Evolutionary conservation across 345 rosid genomes (phyloP), one percentile per base, ranked within the genome.

Genomic region (Passiflora organensis): DNA sequence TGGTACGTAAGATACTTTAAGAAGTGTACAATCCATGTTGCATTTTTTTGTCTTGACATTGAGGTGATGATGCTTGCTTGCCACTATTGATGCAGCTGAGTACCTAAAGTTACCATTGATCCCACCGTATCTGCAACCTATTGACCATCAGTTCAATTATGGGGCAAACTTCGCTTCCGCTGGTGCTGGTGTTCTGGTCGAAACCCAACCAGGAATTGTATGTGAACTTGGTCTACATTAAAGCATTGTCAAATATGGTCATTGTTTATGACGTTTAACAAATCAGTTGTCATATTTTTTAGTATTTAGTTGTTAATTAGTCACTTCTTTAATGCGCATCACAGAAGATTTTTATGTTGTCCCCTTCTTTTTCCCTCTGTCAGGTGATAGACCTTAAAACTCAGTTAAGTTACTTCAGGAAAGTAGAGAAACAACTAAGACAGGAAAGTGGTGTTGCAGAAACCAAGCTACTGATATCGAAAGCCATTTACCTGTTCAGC

Each of bases 151-250:
- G 12, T 62, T 49, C 23, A 60, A 55, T 60, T 56, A 53, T 19
- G 88, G 84, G 22, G 70, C 66, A 2, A 82, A 67, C 55, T 80
- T 80, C 23, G 83, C 79, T 22, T 76, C 91, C 0, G 80, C 44
- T 0, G 82, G 77, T 19, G 91, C 79, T 36, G 82, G 82, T 14
- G 78, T 75, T 62, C 63, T 84, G 21, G 60, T 48, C 20, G 67
- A 57, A 64, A 76, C 80, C 6, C n/a, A 57, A 49, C 68, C 14
- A 21, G 86, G 80, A 59, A 48, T 53, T 48, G 84, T 72, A 59
- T 10, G 75, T 3, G 8, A 28, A 28, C n/a, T n/a, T n/a, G n/a
- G n/a, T n/a, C n/a, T n/a, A 8, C 34, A 28, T 28, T 28, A 28
- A 28, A 28, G 34, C 34, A 28, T 28, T 28, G 3, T 28, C 34